Base-by-base conservation (phyloP, 768 basidiomycete genomes). In the Pluteus cervinus region DNA sequence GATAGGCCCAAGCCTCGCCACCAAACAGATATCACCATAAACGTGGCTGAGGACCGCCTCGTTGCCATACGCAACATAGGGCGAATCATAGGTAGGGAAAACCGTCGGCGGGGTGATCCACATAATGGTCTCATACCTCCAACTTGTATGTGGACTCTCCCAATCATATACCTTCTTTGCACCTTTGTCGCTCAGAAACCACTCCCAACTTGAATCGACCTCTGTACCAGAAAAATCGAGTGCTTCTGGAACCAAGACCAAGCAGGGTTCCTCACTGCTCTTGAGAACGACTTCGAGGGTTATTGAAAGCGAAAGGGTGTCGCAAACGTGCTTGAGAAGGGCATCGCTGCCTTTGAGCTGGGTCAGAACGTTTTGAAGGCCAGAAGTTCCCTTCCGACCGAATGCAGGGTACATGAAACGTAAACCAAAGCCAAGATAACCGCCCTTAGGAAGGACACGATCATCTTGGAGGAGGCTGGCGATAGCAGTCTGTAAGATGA, bases 391-490 rank as follows among this genome's bases (percentile, higher is more conserved):
- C 20, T 16, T 8, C 17, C 4, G 24, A 5, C 23, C 18, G 11
- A 5, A 16, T 14, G 9, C 26, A 28, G 62, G 60, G 33, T 70
- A 68, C 18, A 51, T 43, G 40, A 65, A 55, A 3, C 45, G 37
- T 4, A 68, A 53, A 1, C 61, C 60, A 29, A 63, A 62, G 2
- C 57, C 63, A 8, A 70, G 41, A 10, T 51, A 46, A 4, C 61
- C 62, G 3, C 65, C 63, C 0, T 45, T 21, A 0, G 58, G 58
- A 8, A 65, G 46, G 30, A 63, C 57, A 1, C 25, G 17, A 1
- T 51, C 39, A 20, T 60, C 50, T 4, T 37, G 29, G 24, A 61
- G 51, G n/a, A n/a, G n/a, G n/a, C n/a, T n/a, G n/a, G n/a, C n/a
- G n/a, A n/a, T n/a, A n/a, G n/a, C n/a, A n/a, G n/a, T n/a, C n/a